Conservation (phyloP, 176 grass and related monocot species). For the Musa itinerans region DNA sequence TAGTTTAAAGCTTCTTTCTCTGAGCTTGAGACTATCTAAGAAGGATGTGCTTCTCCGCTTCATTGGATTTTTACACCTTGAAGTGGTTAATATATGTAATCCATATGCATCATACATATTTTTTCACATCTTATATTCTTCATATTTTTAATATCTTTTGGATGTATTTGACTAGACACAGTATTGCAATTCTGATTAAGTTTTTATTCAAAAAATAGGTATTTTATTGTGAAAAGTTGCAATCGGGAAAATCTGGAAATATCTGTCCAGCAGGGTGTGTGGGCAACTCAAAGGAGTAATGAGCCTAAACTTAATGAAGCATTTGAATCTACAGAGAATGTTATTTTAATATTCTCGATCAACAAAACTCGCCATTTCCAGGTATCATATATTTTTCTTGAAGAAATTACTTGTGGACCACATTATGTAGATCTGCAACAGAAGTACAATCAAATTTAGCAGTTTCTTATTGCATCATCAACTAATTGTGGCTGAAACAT, state of each 20-base stretch:
- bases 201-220: slow-evolving; percentile 56
- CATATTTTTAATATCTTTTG: slow-evolving; percentile 11
- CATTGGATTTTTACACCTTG: background rate
- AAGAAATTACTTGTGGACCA: background rate
- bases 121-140: slow-evolving; percentile 1
- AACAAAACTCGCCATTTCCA: slow-evolving; percentile 95
- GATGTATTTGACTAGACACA: slow-evolving; percentile 8
- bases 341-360: slow-evolving; percentile 98
- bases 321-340: slow-evolving; percentile 96
- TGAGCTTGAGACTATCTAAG: background rate
- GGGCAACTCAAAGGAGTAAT: slow-evolving; percentile 97
- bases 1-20: background rate
- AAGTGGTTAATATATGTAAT: background rate
- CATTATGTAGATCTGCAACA: background rate
- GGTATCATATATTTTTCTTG: slow-evolving; percentile 32
- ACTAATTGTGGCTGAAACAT: slow-evolving; percentile 18
- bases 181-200: slow-evolving; percentile 30
- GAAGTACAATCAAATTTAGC: background rate
- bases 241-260: slow-evolving; percentile 96
- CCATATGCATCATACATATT: background rate
- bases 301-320: slow-evolving; percentile 98
- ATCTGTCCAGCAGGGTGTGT: slow-evolving; percentile 93
- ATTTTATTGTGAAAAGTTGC: slow-evolving; percentile 99
- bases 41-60: background rate
- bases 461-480: background rate